Conservation (phyloP, 371 early-diverging fungal species). For the Batrachochytrium dendrobatidis region DNA sequence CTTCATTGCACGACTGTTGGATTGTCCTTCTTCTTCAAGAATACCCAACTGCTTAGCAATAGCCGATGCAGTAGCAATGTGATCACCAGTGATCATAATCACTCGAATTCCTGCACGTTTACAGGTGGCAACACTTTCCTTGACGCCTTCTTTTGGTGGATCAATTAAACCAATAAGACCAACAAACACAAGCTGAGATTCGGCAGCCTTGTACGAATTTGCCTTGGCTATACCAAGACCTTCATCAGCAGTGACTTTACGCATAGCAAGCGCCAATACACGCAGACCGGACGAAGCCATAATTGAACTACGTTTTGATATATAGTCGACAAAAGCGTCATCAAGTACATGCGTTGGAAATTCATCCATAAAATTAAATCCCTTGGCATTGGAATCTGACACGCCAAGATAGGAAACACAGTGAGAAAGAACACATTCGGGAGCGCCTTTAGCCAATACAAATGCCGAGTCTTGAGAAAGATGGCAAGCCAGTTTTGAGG, state of each 20-base stretch:
- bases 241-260: constrained; percentile 32
- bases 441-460: constrained; percentile 85
- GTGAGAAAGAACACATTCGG: constrained; percentile 70
- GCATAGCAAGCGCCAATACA: constrained; percentile 63
- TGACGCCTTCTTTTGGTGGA: constrained; percentile 79
- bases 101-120: constrained; percentile 88
- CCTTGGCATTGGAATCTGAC: constrained; percentile 12
- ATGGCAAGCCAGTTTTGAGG: constrained; percentile 2
- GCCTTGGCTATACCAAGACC: constrained; percentile 49
- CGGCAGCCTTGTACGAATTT: constrained; percentile 44
- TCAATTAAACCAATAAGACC: constrained; percentile 92
- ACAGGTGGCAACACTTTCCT: constrained; percentile 61
- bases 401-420: constrained; percentile 55
- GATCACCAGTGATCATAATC: constrained; percentile 94
- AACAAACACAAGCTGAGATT: constrained; percentile 70
- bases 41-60: constrained; percentile 90
- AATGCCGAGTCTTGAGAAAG: constrained; percentile 25
- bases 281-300: constrained; percentile 84
- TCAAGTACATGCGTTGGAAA: constrained; percentile 37
- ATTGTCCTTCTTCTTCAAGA: constrained; percentile 32
- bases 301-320: constrained; percentile 58
- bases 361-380: constrained; percentile 15
- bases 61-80: constrained; percentile 85
- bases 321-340: constrained; percentile 54
- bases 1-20: constrained; percentile 62